These are phyloP conservation scores for Ophiostoma montium DNA, from an alignment of 2,329 filamentous ascomycete species.

Conservation along the genomic window DNA sequence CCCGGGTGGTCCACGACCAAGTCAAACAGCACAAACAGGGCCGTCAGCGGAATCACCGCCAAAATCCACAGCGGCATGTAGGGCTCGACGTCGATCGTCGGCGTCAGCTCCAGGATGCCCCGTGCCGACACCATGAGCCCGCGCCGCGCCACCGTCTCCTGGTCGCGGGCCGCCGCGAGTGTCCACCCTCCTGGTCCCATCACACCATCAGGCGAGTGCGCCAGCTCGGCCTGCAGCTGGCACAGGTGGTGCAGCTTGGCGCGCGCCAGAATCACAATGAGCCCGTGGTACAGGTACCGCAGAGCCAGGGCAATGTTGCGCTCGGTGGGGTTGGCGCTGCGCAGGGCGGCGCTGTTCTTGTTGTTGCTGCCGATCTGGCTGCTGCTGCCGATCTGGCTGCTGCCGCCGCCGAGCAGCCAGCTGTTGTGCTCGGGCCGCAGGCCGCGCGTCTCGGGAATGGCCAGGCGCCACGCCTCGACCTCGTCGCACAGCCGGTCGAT, in stretches of 20 bases:
- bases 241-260: slow-evolving; percentile 14
- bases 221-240: background rate
- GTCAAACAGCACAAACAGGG: slow-evolving; percentile 28
- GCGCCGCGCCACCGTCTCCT: background rate
- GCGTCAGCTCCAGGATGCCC: slow-evolving; percentile 18
- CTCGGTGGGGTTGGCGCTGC: slow-evolving; percentile 8
- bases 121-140: slow-evolving; percentile 6
- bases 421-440: slow-evolving; percentile 3
- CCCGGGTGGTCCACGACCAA: slow-evolving; percentile 24
- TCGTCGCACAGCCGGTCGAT: slow-evolving; percentile 18
- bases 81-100: slow-evolving; percentile 19
- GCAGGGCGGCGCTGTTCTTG: background rate
- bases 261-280: slow-evolving; percentile 17
- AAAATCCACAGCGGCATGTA: slow-evolving; percentile 20
- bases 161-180: background rate
- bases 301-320: slow-evolving; percentile 12
- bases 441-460: slow-evolving; percentile 12
- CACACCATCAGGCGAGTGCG: too few species aligned
- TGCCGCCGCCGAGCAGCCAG: background rate
- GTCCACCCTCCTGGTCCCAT: background rate
- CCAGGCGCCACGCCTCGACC: slow-evolving; percentile 18
- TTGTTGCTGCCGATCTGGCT: background rate
- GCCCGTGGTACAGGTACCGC: slow-evolving; percentile 19
- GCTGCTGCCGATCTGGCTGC: background rate
- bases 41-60: slow-evolving; percentile 23